Percentiles rank a stretch among this genome's conserved stretches.
These are phyloP conservation scores for Acer negundo DNA, from an alignment of 345 rosid genomes.

Conservation along the genomic window DNA sequence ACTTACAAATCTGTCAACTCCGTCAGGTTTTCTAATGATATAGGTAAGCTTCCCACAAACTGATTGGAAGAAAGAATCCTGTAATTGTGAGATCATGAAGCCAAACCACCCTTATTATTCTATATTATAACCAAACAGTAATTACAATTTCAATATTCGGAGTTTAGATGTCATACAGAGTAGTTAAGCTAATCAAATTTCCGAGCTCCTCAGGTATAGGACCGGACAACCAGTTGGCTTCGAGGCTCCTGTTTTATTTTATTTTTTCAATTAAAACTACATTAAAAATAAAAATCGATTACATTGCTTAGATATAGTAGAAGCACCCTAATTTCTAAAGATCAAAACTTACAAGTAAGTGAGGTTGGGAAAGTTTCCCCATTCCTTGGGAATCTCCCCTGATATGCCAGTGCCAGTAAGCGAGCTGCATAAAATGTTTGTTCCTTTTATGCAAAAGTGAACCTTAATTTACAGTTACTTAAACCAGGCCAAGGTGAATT, in stretches of 20 bases:
- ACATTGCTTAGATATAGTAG: background rate
- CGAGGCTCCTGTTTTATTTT: constrained; percentile 42
- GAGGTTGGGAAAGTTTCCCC: constrained; percentile 46
- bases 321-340: background rate
- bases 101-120: constrained; percentile 6
- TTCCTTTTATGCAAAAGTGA: background rate
- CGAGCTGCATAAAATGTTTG: constrained; percentile 41
- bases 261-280: background rate
- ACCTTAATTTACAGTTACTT: constrained; percentile 13
- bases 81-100: constrained; percentile 19
- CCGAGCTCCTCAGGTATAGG: constrained; percentile 57
- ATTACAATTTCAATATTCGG: background rate
- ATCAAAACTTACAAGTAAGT: constrained; percentile 47
- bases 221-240: constrained; percentile 58
- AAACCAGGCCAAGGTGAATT: background rate
- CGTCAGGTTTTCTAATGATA: constrained; percentile 34
- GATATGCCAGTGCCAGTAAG: constrained; percentile 54
- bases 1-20: constrained; percentile 57
- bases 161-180: constrained; percentile 39
- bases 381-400: constrained; percentile 50
- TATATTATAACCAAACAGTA: too few relatives aligned
- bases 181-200: constrained; percentile 39
- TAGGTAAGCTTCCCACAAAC: constrained; percentile 52
- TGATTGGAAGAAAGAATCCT: constrained; percentile 64
- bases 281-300: background rate